A percentile compares a stretch with the other conserved stretches of the same genome.
These are phyloP conservation scores for Hypoxylon subgilvum DNA, from an alignment of 495 filamentous ascomycete genomes.

Conservation along the genomic window DNA sequence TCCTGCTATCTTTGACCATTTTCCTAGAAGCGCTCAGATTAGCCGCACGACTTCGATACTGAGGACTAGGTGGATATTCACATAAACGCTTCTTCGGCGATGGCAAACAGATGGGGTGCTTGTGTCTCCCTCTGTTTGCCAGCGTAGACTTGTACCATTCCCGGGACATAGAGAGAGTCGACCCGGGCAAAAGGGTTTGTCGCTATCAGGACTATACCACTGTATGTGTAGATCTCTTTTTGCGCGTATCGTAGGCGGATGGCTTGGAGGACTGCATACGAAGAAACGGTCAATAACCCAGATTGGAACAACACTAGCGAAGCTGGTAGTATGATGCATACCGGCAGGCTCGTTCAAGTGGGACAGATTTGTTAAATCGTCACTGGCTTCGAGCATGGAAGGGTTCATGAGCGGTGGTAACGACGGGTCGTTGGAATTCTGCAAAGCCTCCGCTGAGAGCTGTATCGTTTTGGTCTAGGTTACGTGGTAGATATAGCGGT, in stretches of 20 bases:
- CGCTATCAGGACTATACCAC: conserved; percentile 96
- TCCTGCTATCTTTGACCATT: conserved; percentile 93
- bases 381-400: conserved; percentile 96
- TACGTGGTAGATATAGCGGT: conserved; percentile 24
- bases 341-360: conserved; percentile 98
- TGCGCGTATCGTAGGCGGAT: conserved; percentile 97
- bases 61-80: conserved; percentile 53
- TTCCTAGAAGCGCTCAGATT: conserved; percentile 62
- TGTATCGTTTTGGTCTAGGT: conserved; percentile 75
- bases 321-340: conserved; percentile 52
- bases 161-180: conserved; percentile 96
- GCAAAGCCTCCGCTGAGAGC: conserved; percentile 79
- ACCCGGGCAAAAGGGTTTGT: conserved; percentile 98
- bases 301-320: conserved; percentile 44
- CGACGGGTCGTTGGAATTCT: conserved; percentile 69
- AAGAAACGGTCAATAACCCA: conserved; percentile 21
- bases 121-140: conserved; percentile 96
- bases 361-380: conserved; percentile 96
- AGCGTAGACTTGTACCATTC: conserved; percentile 99
- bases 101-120: conserved; percentile 97
- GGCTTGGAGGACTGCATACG: conserved; percentile 81
- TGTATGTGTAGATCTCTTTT: conserved; percentile 99
- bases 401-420: conserved; percentile 98
- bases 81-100: conserved; percentile 98
- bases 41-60: conserved; percentile 13